A percentile compares a stretch with the other conserved stretches of the same genome.
phyloP scores from a whole-genome alignment of 2,329 filamentous ascomycete genomes.

The Aspergillus sp. region DNA sequence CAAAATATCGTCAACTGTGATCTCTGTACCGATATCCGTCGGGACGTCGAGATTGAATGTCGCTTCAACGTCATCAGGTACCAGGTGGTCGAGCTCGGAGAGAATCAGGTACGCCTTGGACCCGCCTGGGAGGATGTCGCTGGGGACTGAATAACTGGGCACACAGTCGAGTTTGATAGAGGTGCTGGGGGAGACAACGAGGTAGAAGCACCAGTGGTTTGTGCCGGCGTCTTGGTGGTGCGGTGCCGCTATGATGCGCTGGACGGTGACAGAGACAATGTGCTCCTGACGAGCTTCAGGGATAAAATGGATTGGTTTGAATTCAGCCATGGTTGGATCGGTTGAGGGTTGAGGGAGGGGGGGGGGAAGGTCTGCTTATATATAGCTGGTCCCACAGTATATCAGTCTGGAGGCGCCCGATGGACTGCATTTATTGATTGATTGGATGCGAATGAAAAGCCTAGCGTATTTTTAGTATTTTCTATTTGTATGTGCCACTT shows the following conservation, averaged over 20 bases:
- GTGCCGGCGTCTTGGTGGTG: constrained; percentile 14
- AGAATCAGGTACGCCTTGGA: constrained; percentile 23
- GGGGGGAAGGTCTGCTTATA: too few relatives aligned
- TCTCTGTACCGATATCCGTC: neutral
- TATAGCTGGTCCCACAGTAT: too few relatives aligned
- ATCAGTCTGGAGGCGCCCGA: too few relatives aligned
- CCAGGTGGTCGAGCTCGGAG: constrained; percentile 10
- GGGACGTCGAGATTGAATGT: constrained; percentile 12
- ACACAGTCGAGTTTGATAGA: constrained; percentile 29
- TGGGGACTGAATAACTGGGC: constrained; percentile 17
- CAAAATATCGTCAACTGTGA: neutral
- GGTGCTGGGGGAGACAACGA: constrained; percentile 18
- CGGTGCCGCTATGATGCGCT: constrained; percentile 6
- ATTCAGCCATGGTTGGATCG: neutral
- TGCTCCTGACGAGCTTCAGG: constrained; percentile 7
- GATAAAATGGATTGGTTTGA: constrained; percentile 12
- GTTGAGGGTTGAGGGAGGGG: too few relatives aligned
- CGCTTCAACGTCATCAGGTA: constrained; percentile 3
- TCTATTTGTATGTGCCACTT: too few relatives aligned
- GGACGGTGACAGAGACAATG: constrained; percentile 11
- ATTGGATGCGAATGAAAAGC: too few relatives aligned
- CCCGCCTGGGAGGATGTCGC: constrained; percentile 17
- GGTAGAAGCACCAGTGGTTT: constrained; percentile 24
- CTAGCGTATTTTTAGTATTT: too few relatives aligned
- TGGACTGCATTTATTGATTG: too few relatives aligned